Conservation (phyloP, 176 grass and related monocot genomes). For the Eleusine indica region DNA sequence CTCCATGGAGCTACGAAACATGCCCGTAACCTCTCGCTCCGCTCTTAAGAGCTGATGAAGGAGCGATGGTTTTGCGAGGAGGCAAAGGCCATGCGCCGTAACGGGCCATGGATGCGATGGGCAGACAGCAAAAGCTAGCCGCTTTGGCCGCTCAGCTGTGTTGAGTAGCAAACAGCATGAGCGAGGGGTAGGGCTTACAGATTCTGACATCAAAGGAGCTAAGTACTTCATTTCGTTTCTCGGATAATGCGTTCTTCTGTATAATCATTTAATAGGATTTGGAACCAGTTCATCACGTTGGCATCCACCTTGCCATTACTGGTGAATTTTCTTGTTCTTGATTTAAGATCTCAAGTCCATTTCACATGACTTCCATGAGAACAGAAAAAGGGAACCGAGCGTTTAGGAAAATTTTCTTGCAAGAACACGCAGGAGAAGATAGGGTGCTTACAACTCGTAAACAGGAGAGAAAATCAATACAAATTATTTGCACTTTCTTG, state of each 20-base stretch:
- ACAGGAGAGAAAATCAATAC: neutral
- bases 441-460: neutral
- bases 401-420: neutral
- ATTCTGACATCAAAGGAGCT: neutral
- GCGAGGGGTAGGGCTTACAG: conserved; percentile 45
- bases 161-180: conserved; percentile 22
- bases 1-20: neutral
- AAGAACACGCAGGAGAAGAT: neutral
- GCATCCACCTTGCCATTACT: neutral
- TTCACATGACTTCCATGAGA: neutral
- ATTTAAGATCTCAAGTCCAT: neutral
- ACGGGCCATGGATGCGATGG: conserved; percentile 20
- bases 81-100: conserved; percentile 21
- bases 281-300: neutral
- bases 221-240: neutral
- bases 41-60: conserved; percentile 37
- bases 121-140: conserved; percentile 27
- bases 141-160: conserved; percentile 38
- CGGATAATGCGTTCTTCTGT: neutral
- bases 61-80: conserved; percentile 23
- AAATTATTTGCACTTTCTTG: neutral
- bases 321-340: neutral
- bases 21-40: conserved; percentile 51
- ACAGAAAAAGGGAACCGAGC: neutral
- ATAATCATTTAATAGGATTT: neutral